Evolutionary conservation across 257 asterid species (phyloP).

Genomic region (Thymus mandschuricus): DNA sequence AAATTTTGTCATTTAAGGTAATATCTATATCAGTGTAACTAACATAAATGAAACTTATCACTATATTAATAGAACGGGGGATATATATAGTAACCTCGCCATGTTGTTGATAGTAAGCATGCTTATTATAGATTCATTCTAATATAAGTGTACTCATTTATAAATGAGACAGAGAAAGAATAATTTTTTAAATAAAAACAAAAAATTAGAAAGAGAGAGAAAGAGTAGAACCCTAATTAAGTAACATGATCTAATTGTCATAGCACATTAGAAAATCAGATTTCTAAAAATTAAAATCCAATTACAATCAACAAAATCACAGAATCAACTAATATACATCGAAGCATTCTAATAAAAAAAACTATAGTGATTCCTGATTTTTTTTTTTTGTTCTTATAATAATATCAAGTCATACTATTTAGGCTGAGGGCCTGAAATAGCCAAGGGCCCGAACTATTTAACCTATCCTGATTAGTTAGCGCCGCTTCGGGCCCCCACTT

Average conservation of each 20-base stretch:
- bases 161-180: not conserved
- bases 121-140: too few relatives aligned
- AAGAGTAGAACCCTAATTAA: too few relatives aligned
- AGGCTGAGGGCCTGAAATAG: slow-evolving; percentile 73
- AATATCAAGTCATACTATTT: slow-evolving; percentile 50
- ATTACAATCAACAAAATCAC: not conserved
- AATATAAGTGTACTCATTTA: too few relatives aligned
- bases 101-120: too few relatives aligned
- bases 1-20: too few relatives aligned
- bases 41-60: too few relatives aligned
- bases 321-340: not conserved
- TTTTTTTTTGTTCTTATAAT: not conserved
- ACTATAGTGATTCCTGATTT: not conserved
- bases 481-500: slow-evolving; percentile 61
- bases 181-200: not conserved
- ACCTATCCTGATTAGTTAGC: slow-evolving; percentile 50
- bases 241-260: too few relatives aligned
- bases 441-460: slow-evolving; percentile 68
- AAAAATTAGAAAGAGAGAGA: not conserved
- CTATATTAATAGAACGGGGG: too few relatives aligned
- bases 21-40: too few relatives aligned
- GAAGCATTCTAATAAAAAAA: not conserved
- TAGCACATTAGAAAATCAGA: not conserved
- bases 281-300: slow-evolving; percentile 6
- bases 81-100: too few relatives aligned